phyloP scores from a whole-genome alignment of 2,329 filamentous ascomycete genomes.

The Sordariomycetes sp. region DNA sequence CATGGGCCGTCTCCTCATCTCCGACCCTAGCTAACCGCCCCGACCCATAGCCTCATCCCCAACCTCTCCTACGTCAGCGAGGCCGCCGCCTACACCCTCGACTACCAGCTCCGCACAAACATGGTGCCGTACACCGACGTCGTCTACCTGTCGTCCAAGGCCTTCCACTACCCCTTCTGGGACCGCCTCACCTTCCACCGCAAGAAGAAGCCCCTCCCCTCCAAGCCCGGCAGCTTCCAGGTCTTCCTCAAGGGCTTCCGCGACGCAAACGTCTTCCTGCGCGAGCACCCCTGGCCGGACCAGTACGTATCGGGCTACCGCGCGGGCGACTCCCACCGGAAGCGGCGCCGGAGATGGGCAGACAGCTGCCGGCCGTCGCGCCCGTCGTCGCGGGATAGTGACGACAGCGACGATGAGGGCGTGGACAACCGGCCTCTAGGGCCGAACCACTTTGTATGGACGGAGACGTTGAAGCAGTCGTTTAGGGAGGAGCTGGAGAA shows the following conservation, averaged over 20 bases:
- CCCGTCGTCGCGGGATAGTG: slow-evolving; percentile 42
- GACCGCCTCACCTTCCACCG: slow-evolving; percentile 78
- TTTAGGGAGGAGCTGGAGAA: slow-evolving; percentile 95
- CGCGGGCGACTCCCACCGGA: slow-evolving; percentile 51
- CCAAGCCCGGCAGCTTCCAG: slow-evolving; percentile 92
- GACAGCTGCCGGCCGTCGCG: slow-evolving; percentile 62
- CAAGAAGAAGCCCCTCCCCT: slow-evolving; percentile 73
- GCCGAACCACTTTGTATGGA: slow-evolving; percentile 65
- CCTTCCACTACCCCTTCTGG: slow-evolving; percentile 98
- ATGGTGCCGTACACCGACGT: slow-evolving; percentile 96
- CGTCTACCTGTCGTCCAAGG: slow-evolving; percentile 86
- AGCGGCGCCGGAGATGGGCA: slow-evolving; percentile 57
- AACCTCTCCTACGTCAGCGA: slow-evolving; percentile 97
- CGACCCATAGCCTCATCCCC: slow-evolving; percentile 58
- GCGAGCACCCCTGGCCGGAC: slow-evolving; percentile 95
- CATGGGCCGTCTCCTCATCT: slow-evolving; percentile 10
- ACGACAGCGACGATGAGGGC: slow-evolving; percentile 37
- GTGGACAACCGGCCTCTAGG: slow-evolving; percentile 29
- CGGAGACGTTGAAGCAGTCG: slow-evolving; percentile 72
- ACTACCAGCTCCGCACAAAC: slow-evolving; percentile 77
- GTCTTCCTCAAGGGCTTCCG: slow-evolving; percentile 96
- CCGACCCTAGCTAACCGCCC: slow-evolving; percentile 9
- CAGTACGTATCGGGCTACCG: slow-evolving; percentile 63
- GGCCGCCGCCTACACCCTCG: slow-evolving; percentile 90
- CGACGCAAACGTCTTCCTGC: slow-evolving; percentile 88